These are phyloP conservation scores for Candida ponderosae DNA, from an alignment of 805 yeast species.

Conservation along the genomic window DNA sequence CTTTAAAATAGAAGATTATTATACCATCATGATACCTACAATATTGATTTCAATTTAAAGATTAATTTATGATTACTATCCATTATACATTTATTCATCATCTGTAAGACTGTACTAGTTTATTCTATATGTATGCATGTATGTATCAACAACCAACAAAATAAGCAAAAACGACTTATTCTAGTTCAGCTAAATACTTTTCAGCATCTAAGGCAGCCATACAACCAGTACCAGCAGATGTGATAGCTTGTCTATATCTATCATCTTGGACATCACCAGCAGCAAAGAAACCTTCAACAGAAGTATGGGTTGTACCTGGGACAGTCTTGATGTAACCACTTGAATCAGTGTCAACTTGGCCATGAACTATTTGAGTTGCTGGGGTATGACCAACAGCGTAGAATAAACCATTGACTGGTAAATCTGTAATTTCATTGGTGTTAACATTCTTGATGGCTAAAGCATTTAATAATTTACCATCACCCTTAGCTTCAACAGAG, in stretches of 20 bases:
- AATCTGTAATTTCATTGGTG: constrained; percentile 59
- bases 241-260: constrained; percentile 95
- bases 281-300: constrained; percentile 88
- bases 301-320: constrained; percentile 85
- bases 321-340: constrained; percentile 82
- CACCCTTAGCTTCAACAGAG: constrained; percentile 85
- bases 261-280: constrained; percentile 99
- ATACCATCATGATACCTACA: too few relatives aligned
- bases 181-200: constrained; percentile 61
- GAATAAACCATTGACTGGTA: constrained; percentile 85
- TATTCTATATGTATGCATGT: too few relatives aligned
- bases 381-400: constrained; percentile 98
- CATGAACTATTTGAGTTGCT: constrained; percentile 76
- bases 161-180: too few relatives aligned
- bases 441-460: constrained; percentile 63
- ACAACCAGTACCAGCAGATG: constrained; percentile 99
- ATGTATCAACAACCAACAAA: too few relatives aligned
- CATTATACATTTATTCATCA: too few relatives aligned
- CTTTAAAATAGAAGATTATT: too few relatives aligned
- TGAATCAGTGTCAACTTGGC: constrained; percentile 73
- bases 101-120: too few relatives aligned
- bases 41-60: too few relatives aligned
- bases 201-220: constrained; percentile 98
- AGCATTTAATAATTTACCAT: constrained; percentile 71
- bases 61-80: too few relatives aligned